Conservation (phyloP, 2,329 filamentous ascomycete species). For the Chaetomium globosum region DNA sequence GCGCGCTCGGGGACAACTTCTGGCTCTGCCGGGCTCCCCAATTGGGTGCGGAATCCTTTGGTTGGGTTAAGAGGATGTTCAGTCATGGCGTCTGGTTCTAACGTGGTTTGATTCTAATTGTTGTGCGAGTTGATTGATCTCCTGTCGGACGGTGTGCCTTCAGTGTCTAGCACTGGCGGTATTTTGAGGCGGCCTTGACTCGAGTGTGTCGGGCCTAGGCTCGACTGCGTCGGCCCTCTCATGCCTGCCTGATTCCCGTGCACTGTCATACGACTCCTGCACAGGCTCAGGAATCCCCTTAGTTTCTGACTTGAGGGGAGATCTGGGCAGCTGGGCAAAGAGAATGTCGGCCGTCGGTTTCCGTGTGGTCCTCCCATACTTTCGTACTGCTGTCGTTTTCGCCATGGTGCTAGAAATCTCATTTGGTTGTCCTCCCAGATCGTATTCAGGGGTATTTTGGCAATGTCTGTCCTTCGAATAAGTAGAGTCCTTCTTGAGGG, state of each 20-base stretch:
- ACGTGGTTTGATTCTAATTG: background rate
- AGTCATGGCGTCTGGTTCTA: background rate
- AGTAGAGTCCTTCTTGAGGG: too few species aligned
- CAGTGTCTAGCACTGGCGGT: background rate
- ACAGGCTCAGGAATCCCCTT: background rate
- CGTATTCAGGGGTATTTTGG: background rate
- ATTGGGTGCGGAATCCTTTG: too few species aligned
- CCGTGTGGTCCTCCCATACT: conserved; percentile 56
- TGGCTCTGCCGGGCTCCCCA: too few species aligned
- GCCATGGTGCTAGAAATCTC: conserved; percentile 45
- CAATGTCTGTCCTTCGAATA: background rate
- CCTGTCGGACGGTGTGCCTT: background rate
- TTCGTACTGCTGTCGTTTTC: conserved; percentile 48
- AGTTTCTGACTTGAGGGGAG: conserved; percentile 45
- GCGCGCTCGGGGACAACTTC: background rate
- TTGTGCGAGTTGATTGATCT: background rate
- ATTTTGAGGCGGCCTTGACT: background rate
- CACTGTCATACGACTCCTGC: conserved; percentile 20
- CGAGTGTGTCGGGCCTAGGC: too few species aligned
- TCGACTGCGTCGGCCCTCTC: conserved; percentile 22
- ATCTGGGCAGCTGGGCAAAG: conserved; percentile 57
- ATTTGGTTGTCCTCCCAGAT: background rate
- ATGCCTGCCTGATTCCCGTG: conserved; percentile 27
- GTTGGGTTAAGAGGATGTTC: background rate
- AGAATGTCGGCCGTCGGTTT: conserved; percentile 52